A percentile compares a stretch with the other conserved stretches of the same genome.
Evolutionary conservation across 768 basidiomycete species (phyloP).

Genomic region (Lentinula edodes): DNA sequence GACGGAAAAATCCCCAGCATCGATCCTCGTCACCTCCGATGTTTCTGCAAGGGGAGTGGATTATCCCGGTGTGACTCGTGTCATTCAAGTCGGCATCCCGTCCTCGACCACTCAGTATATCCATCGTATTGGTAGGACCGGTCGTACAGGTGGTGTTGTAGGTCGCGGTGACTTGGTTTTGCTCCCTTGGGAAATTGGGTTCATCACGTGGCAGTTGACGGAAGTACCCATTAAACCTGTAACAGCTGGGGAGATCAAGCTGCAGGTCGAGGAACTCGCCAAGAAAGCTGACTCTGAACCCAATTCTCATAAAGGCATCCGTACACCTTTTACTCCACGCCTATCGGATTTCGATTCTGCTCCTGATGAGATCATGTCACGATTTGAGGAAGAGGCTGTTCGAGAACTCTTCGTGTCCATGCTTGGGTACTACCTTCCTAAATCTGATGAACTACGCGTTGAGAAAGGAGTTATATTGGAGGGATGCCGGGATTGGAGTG

Average conservation of each 20-base stretch:
- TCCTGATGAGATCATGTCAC: conserved; percentile 23
- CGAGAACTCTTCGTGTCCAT: conserved; percentile 59
- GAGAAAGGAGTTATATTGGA: conserved; percentile 39
- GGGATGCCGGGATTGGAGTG: conserved; percentile 59
- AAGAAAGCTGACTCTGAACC: conserved; percentile 39
- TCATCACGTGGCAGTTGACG: conserved; percentile 54
- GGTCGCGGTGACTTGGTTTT: conserved; percentile 79
- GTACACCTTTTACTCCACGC: not conserved
- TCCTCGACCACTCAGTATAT: conserved; percentile 65
- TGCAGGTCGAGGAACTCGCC: conserved; percentile 43
- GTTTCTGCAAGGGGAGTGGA: conserved; percentile 87
- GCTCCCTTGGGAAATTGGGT: conserved; percentile 73
- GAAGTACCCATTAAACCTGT: conserved; percentile 67
- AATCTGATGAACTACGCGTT: conserved; percentile 41
- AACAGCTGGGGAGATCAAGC: conserved; percentile 38
- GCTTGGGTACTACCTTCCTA: conserved; percentile 67
- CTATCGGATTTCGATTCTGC: conserved; percentile 22
- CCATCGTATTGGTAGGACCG: conserved; percentile 83
- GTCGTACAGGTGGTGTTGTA: conserved; percentile 50
- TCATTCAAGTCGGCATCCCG: conserved; percentile 89
- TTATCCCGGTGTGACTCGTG: conserved; percentile 83
- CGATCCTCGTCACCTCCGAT: conserved; percentile 79
- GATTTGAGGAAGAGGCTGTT: conserved; percentile 45
- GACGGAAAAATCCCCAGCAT: conserved; percentile 41
- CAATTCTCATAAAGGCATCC: conserved; percentile 6